Evolutionary conservation across 768 basidiomycete genomes (phyloP).

Genomic region (Hemileccinum rubropunctum): DNA sequence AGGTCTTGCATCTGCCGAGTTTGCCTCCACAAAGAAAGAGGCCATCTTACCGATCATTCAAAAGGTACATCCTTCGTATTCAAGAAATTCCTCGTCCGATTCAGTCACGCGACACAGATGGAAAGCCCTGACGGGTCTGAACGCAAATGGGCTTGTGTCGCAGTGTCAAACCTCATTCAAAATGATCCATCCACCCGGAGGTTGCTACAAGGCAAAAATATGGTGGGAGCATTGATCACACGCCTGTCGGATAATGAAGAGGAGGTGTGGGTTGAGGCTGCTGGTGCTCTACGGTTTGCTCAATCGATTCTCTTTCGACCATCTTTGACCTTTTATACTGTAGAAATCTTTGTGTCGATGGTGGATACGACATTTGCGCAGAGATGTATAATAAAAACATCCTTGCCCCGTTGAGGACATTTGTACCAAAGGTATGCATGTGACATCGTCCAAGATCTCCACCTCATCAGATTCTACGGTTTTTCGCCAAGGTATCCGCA

Average conservation of each 20-base stretch:
- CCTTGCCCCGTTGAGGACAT: slow-evolving; percentile 67
- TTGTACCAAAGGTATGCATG: slow-evolving; percentile 69
- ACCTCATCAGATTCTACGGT: neutral
- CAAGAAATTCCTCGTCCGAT: neutral
- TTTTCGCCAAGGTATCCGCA: slow-evolving; percentile 58
- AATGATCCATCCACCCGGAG: slow-evolving; percentile 92
- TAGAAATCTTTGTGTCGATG: slow-evolving; percentile 93
- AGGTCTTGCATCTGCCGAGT: slow-evolving; percentile 72
- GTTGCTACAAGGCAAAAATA: slow-evolving; percentile 85
- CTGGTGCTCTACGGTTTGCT: slow-evolving; percentile 79
- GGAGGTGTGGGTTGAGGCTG: slow-evolving; percentile 88
- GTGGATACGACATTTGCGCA: slow-evolving; percentile 91
- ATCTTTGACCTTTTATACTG: slow-evolving; percentile 6
- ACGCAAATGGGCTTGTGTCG: slow-evolving; percentile 94
- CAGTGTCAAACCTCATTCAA: slow-evolving; percentile 92
- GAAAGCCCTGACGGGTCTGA: slow-evolving; percentile 73
- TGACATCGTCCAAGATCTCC: neutral
- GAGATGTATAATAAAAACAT: slow-evolving; percentile 98
- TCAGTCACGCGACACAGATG: slow-evolving; percentile 46
- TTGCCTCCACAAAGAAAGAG: slow-evolving; percentile 71
- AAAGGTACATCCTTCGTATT: slow-evolving; percentile 53
- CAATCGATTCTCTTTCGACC: neutral
- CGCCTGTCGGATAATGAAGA: slow-evolving; percentile 88
- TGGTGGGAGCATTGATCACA: slow-evolving; percentile 82
- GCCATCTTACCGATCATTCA: slow-evolving; percentile 85